These are phyloP conservation scores for Beauveria brongniartii DNA, from an alignment of 2,329 filamentous ascomycete genomes.

Conservation along the genomic window DNA sequence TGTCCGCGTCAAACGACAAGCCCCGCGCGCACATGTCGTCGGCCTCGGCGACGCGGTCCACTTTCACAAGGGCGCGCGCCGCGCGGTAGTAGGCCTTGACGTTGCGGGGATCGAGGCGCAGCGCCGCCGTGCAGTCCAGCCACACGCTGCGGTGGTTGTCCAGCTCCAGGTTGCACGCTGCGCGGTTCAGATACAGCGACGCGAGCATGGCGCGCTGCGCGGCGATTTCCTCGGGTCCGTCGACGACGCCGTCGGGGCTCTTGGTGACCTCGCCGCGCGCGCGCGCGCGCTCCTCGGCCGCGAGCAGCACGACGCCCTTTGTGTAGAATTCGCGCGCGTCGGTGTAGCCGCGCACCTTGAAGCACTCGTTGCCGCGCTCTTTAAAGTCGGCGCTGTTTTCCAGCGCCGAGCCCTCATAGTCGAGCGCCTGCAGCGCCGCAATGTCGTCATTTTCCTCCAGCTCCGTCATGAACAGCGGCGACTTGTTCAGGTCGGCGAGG, in stretches of 20 bases:
- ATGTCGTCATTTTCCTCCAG: constrained; percentile 70
- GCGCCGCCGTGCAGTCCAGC: constrained; percentile 70
- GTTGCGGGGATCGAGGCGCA: constrained; percentile 72
- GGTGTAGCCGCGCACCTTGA: constrained; percentile 61
- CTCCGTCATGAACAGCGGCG: constrained; percentile 92
- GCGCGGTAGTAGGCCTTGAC: constrained; percentile 90
- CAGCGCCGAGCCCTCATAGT: constrained; percentile 82
- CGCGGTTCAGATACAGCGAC: constrained; percentile 75
- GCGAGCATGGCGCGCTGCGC: constrained; percentile 61
- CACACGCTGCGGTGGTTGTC: constrained; percentile 83
- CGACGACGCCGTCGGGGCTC: constrained; percentile 22
- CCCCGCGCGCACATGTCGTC: constrained; percentile 70
- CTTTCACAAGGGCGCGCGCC: constrained; percentile 64
- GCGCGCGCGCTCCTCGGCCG: constrained; percentile 52
- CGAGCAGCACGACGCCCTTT: constrained; percentile 71
- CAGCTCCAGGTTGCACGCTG: constrained; percentile 80
- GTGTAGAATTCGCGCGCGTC: constrained; percentile 90
- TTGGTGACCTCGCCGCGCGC: constrained; percentile 28
- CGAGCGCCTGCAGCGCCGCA: constrained; percentile 80
- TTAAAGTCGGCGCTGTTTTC: constrained; percentile 83
- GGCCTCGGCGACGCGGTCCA: constrained; percentile 73
- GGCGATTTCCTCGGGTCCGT: constrained; percentile 46
- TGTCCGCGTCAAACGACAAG: constrained; percentile 61
- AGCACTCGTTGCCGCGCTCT: constrained; percentile 86
- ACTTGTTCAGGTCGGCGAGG: constrained; percentile 48